Evolutionary conservation across 805 yeast species (phyloP).

Genomic region (Yamadazyma takamatsuzukensis): DNA sequence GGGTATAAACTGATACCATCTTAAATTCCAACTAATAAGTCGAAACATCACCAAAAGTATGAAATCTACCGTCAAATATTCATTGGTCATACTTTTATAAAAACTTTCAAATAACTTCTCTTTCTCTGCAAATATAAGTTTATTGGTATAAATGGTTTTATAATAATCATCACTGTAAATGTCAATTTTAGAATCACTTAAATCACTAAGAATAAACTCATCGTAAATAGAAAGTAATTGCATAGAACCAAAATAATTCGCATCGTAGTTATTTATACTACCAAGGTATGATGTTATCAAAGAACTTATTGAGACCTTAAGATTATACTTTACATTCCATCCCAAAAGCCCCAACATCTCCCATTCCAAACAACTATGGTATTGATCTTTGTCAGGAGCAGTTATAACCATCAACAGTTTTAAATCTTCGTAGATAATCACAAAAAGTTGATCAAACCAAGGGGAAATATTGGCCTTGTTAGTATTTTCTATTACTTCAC

Average conservation of each 20-base stretch:
- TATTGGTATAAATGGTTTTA: slow-evolving; percentile 25
- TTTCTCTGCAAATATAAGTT: slow-evolving; percentile 28
- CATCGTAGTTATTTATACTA: slow-evolving; percentile 48
- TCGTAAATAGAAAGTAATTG: slow-evolving; percentile 48
- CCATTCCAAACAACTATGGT: slow-evolving; percentile 71
- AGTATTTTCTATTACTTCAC: slow-evolving; percentile 1
- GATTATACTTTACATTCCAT: slow-evolving; percentile 38
- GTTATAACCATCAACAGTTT: slow-evolving; percentile 23
- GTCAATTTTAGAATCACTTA: slow-evolving; percentile 28
- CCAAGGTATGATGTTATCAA: slow-evolving; percentile 48
- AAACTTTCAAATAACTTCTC: slow-evolving; percentile 17
- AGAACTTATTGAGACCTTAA: slow-evolving; percentile 34
- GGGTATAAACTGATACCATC: slow-evolving; percentile 63
- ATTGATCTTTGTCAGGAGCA: slow-evolving; percentile 20
- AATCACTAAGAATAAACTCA: slow-evolving; percentile 36
- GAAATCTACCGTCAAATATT: slow-evolving; percentile 30
- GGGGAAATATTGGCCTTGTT: background rate
- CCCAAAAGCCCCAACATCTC: slow-evolving; percentile 61
- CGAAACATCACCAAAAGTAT: slow-evolving; percentile 39
- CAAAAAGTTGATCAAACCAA: slow-evolving; percentile 75
- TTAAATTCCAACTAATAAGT: slow-evolving; percentile 55
- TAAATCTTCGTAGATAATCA: slow-evolving; percentile 64
- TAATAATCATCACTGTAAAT: slow-evolving; percentile 25
- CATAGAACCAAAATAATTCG: slow-evolving; percentile 57
- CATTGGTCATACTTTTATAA: slow-evolving; percentile 10